phyloP scores from a whole-genome alignment of 257 asterid genomes.

The Salvia splendens region DNA sequence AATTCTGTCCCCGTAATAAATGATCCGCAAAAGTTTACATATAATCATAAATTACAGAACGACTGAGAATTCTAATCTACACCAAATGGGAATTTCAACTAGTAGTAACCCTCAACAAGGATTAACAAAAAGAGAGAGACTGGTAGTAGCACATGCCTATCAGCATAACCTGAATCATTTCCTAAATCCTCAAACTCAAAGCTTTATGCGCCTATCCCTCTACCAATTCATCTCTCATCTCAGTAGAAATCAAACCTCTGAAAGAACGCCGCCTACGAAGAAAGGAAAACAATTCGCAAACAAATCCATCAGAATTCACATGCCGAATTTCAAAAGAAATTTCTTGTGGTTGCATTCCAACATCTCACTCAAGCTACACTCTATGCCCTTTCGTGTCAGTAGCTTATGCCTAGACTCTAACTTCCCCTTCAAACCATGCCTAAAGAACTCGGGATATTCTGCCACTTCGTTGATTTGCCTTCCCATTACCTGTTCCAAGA shows the following conservation, averaged over 20 bases:
- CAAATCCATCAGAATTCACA: slow-evolving; percentile 42
- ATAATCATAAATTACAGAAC: not conserved
- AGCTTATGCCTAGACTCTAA: slow-evolving; percentile 73
- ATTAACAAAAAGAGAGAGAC: no score
- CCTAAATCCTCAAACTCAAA: no score
- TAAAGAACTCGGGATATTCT: slow-evolving; percentile 83
- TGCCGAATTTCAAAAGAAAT: slow-evolving; percentile 68
- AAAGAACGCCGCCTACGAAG: slow-evolving; percentile 4
- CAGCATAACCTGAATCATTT: not conserved
- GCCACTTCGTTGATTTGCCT: slow-evolving; percentile 69
- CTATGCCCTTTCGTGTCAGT: slow-evolving; percentile 52
- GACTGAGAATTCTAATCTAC: not conserved
- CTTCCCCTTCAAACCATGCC: slow-evolving; percentile 85
- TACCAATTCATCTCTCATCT: slow-evolving; percentile 15
- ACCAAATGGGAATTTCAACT: not conserved
- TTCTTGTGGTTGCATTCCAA: slow-evolving; percentile 83
- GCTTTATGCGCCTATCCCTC: not conserved
- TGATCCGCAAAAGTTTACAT: not conserved
- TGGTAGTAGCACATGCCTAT: slow-evolving; percentile 1
- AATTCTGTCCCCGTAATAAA: no score
- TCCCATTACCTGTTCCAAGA: slow-evolving; percentile 81
- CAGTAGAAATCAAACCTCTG: not conserved
- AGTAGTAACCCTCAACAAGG: not conserved
- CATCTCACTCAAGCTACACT: slow-evolving; percentile 89
- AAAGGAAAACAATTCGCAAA: not conserved